phyloP scores from a whole-genome alignment of 805 yeast genomes.

The Tetrapisispora taiwanensis region DNA sequence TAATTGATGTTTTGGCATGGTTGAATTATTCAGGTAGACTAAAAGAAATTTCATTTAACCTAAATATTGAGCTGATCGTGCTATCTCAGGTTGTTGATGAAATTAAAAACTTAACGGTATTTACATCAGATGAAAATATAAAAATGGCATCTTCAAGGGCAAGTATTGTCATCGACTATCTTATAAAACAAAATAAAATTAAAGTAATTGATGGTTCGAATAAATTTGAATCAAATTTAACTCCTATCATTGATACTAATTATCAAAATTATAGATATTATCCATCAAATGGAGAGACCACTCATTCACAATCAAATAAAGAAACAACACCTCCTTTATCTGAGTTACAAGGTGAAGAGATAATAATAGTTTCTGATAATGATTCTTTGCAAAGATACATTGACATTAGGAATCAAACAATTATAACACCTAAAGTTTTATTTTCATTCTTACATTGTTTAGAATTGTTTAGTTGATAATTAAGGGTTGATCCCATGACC shows the following conservation, averaged over 20 bases:
- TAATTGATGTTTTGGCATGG: constrained; percentile 73
- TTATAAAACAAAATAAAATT: constrained; percentile 44
- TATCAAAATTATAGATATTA: too few relatives aligned
- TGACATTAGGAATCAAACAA: neutral
- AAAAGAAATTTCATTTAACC: constrained; percentile 53
- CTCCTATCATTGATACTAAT: too few relatives aligned
- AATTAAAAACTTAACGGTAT: constrained; percentile 54
- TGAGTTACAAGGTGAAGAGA: neutral
- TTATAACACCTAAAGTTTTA: neutral
- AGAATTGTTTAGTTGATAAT: neutral
- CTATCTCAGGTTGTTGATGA: constrained; percentile 74
- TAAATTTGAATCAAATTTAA: too few relatives aligned
- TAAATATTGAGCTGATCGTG: constrained; percentile 47
- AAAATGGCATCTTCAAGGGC: constrained; percentile 75
- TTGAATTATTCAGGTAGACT: constrained; percentile 67
- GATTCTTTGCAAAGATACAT: neutral
- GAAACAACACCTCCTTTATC: constrained; percentile 22
- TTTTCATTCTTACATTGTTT: neutral
- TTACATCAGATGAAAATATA: constrained; percentile 54
- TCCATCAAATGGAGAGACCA: too few relatives aligned
- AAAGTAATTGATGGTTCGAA: constrained; percentile 29
- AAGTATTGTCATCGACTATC: constrained; percentile 59
- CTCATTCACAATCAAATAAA: too few relatives aligned
- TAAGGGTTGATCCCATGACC: too few relatives aligned
- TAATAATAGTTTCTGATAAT: neutral